phyloP scores from a whole-genome alignment of 2,329 filamentous ascomycete genomes.

The Botrytis elliptica region DNA sequence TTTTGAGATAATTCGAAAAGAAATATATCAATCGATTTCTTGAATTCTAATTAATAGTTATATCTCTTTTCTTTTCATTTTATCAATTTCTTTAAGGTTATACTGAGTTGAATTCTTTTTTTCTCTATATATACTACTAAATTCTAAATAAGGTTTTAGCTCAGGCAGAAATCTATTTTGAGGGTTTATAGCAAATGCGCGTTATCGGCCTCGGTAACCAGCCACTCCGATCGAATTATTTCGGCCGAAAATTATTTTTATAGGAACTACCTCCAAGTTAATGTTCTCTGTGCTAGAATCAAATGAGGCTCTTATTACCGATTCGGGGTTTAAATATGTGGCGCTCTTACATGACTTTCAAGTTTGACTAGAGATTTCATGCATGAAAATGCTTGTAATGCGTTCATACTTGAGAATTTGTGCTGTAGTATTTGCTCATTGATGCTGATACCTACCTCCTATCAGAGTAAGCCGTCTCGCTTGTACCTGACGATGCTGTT shows the following conservation, averaged over 20 bases:
- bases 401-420: too few relatives aligned
- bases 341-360: background rate
- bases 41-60: too few relatives aligned
- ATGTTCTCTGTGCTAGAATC: background rate
- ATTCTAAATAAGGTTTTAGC: too few relatives aligned
- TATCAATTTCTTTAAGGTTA: too few relatives aligned
- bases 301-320: background rate
- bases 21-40: too few relatives aligned
- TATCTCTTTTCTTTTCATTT: too few relatives aligned
- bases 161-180: too few relatives aligned
- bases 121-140: too few relatives aligned
- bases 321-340: background rate
- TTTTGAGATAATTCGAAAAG: too few relatives aligned
- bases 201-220: background rate
- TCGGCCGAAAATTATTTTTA: slow-evolving; percentile 1
- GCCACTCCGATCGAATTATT: background rate
- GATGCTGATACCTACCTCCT: background rate
- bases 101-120: too few relatives aligned
- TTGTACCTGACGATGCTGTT: background rate
- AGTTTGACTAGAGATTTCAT: background rate
- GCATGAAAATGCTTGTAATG: too few relatives aligned
- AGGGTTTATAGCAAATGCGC: too few relatives aligned
- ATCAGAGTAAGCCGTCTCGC: background rate
- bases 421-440: background rate
- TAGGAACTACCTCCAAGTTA: background rate